A percentile compares a stretch with the other conserved stretches of the same genome.
Evolutionary conservation across 768 basidiomycete genomes (phyloP).

Genomic region (Cystobasidium tubakii): DNA sequence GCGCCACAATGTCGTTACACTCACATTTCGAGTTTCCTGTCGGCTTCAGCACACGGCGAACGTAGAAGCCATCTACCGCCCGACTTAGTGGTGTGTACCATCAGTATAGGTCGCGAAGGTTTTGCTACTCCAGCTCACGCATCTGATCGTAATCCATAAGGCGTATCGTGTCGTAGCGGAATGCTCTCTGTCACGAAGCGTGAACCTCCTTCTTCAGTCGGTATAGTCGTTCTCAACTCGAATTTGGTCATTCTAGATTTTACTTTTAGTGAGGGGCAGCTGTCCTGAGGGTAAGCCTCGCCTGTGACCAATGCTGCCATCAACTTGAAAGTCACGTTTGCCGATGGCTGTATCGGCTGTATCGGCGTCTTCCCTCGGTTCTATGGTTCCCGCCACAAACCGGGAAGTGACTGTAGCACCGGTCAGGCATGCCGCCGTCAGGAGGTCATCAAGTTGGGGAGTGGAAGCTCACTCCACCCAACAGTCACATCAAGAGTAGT

Average conservation of each 20-base stretch:
- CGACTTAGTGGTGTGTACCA: not conserved
- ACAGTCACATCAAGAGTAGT: not conserved
- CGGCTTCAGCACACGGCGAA: slow-evolving; percentile 1
- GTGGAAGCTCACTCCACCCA: not conserved
- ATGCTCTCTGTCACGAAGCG: not conserved
- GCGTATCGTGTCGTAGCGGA: not conserved
- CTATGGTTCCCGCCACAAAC: too few relatives aligned
- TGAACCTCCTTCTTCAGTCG: not conserved
- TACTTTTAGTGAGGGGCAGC: too few relatives aligned
- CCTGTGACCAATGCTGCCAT: too few relatives aligned
- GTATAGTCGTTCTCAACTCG: slow-evolving; percentile 22
- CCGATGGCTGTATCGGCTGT: too few relatives aligned
- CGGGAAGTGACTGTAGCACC: too few relatives aligned
- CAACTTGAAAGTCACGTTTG: too few relatives aligned
- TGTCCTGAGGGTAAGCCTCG: too few relatives aligned
- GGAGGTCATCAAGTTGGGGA: too few relatives aligned
- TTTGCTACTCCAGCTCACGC: not conserved
- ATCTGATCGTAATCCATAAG: not conserved
- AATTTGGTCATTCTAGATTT: not conserved
- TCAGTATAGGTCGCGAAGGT: not conserved
- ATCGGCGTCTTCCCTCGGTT: too few relatives aligned
- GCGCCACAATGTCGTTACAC: not conserved
- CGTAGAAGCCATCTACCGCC: slow-evolving; percentile 1
- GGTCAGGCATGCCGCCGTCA: too few relatives aligned
- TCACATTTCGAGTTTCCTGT: not conserved